Percentiles rank a stretch among this genome's conserved stretches.
These are phyloP conservation scores for Scheffersomyces stipitis DNA, from an alignment of 805 yeast genomes.

Conservation along the genomic window DNA sequence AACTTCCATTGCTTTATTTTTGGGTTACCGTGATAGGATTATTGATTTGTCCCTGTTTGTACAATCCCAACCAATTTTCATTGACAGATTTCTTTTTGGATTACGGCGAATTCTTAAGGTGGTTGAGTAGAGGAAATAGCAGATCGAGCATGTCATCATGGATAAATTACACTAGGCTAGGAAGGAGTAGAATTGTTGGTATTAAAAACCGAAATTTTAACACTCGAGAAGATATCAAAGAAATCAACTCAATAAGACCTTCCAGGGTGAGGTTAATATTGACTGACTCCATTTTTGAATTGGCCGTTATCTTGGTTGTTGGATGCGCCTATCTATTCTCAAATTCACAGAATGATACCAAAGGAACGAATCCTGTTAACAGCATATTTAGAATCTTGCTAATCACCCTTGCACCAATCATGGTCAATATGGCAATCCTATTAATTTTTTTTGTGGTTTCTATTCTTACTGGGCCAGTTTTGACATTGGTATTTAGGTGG, in stretches of 20 bases:
- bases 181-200: constrained; percentile 57
- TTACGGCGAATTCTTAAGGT: constrained; percentile 52
- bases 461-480: constrained; percentile 48
- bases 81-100: constrained; percentile 70
- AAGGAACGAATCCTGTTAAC: constrained; percentile 31
- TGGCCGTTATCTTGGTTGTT: constrained; percentile 33
- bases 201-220: constrained; percentile 45
- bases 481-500: constrained; percentile 40
- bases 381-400: constrained; percentile 45
- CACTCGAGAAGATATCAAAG: constrained; percentile 37
- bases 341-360: constrained; percentile 51
- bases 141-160: constrained; percentile 34
- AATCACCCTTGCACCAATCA: constrained; percentile 49
- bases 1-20: constrained; percentile 57
- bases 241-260: constrained; percentile 49
- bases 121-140: constrained; percentile 56
- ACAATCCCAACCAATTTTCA: constrained; percentile 76
- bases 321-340: constrained; percentile 51
- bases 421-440: constrained; percentile 41
- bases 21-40: constrained; percentile 70
- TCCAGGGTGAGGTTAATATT: constrained; percentile 44
- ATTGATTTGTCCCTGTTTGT: constrained; percentile 69
- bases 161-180: constrained; percentile 49
- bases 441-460: constrained; percentile 45
- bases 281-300: constrained; percentile 41